These are phyloP conservation scores for Aspergillus asperescens DNA, from an alignment of 495 filamentous ascomycete genomes.

Conservation along the genomic window DNA sequence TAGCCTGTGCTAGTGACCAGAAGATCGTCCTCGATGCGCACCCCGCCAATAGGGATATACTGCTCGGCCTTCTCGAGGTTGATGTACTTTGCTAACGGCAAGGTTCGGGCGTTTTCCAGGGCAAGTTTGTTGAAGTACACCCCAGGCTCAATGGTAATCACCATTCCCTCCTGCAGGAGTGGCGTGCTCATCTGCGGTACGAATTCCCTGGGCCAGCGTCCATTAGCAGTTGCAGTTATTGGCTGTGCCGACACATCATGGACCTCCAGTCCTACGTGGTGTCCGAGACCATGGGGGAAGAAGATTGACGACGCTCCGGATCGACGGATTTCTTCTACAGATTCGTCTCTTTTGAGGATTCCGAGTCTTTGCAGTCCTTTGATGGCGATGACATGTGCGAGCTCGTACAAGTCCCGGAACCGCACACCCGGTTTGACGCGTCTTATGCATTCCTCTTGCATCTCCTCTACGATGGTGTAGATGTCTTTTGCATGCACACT, in stretches of 20 bases:
- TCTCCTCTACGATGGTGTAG: slow-evolving; percentile 69
- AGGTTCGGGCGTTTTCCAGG: slow-evolving; percentile 67
- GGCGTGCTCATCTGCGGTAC: slow-evolving; percentile 25
- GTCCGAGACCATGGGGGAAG: slow-evolving; percentile 87
- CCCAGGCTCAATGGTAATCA: slow-evolving; percentile 85
- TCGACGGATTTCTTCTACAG: slow-evolving; percentile 56
- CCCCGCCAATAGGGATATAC: slow-evolving; percentile 77
- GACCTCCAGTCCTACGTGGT: slow-evolving; percentile 85
- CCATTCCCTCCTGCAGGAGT: slow-evolving; percentile 60
- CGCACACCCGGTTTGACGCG: slow-evolving; percentile 58
- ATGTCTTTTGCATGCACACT: slow-evolving; percentile 58
- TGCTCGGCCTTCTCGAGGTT: slow-evolving; percentile 62
- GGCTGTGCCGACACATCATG: slow-evolving; percentile 66
- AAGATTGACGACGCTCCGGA: slow-evolving; percentile 71
- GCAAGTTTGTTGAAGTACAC: slow-evolving; percentile 89
- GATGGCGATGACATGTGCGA: slow-evolving; percentile 68
- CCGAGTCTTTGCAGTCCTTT: slow-evolving; percentile 65
- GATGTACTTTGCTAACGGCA: slow-evolving; percentile 64
- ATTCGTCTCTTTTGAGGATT: slow-evolving; percentile 53
- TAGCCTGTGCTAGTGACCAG: slow-evolving; percentile 70
- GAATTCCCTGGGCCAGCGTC: slow-evolving; percentile 16
- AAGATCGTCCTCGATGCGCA: slow-evolving; percentile 89
- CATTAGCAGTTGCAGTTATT: slow-evolving; percentile 40
- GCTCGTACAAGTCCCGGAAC: slow-evolving; percentile 62
- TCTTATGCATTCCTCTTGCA: slow-evolving; percentile 75